Evolutionary conservation across 2,329 filamentous ascomycete species (phyloP).

Genomic region (Lasiodiplodia theobromae): DNA sequence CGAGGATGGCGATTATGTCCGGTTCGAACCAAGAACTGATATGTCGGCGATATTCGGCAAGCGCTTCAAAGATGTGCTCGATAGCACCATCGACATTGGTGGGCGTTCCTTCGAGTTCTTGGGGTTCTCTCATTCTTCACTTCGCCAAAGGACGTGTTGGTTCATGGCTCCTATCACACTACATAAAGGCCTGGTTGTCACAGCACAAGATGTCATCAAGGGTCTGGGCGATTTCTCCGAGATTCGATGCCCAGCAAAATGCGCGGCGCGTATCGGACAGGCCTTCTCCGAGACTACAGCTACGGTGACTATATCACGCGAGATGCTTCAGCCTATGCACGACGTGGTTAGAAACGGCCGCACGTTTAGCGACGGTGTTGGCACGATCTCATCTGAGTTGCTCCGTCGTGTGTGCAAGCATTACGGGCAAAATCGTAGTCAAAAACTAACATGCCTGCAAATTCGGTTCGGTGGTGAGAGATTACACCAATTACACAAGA

Average conservation of each 20-base stretch:
- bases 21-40: conserved; percentile 60
- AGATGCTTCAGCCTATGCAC: conserved; percentile 35
- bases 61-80: conserved; percentile 68
- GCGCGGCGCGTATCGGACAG: conserved; percentile 66
- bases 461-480: conserved; percentile 69
- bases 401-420: conserved; percentile 65
- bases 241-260: conserved; percentile 63
- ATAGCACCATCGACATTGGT: conserved; percentile 67
- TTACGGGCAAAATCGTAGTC: conserved; percentile 53
- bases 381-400: conserved; percentile 70
- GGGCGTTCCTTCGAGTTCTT: conserved; percentile 68
- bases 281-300: conserved; percentile 78
- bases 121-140: conserved; percentile 80
- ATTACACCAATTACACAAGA: background rate
- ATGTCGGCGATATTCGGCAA: conserved; percentile 60
- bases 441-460: conserved; percentile 71
- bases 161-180: conserved; percentile 60
- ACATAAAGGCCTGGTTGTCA: conserved; percentile 38
- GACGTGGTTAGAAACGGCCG: conserved; percentile 62
- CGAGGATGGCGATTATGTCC: conserved; percentile 71
- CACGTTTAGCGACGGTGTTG: conserved; percentile 81
- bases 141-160: conserved; percentile 76
- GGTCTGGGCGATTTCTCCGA: conserved; percentile 58
- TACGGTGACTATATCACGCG: conserved; percentile 59
- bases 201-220: conserved; percentile 51